Conservation (phyloP, 2,329 filamentous ascomycete genomes). For the Botrytis byssoidea region DNA sequence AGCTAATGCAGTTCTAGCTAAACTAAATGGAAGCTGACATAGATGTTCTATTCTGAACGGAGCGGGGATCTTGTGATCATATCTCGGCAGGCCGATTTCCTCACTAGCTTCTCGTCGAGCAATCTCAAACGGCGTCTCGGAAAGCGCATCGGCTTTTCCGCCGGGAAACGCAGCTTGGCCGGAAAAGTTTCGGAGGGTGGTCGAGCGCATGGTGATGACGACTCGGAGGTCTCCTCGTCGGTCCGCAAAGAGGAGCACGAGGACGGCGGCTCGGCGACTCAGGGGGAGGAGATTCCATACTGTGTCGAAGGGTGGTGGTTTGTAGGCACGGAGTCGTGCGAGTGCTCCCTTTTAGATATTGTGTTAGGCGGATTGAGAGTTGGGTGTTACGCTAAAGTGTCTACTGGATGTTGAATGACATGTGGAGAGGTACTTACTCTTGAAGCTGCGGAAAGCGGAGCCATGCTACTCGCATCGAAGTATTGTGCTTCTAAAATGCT, state of each 20-base stretch:
- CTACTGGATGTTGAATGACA: neutral
- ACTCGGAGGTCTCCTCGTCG: conserved; percentile 72
- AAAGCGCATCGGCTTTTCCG: conserved; percentile 62
- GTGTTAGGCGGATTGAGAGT: neutral
- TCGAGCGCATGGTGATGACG: conserved; percentile 67
- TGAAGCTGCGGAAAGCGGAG: conserved; percentile 36
- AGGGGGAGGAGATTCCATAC: conserved; percentile 61
- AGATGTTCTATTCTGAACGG: conserved; percentile 86
- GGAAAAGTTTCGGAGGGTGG: conserved; percentile 65
- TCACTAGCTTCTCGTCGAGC: conserved; percentile 88
- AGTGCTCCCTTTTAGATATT: conserved; percentile 41
- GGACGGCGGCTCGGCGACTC: conserved; percentile 75
- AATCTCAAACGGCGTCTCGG: conserved; percentile 70
- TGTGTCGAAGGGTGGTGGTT: conserved; percentile 56
- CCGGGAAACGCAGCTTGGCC: conserved; percentile 86
- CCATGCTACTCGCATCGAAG: conserved; percentile 39
- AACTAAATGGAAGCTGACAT: conserved; percentile 74
- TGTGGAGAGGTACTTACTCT: conserved; percentile 28
- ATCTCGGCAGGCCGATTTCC: conserved; percentile 83
- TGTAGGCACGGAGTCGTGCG: conserved; percentile 59
- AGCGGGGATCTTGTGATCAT: conserved; percentile 64
- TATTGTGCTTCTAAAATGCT: conserved; percentile 37
- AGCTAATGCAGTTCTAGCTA: conserved; percentile 70
- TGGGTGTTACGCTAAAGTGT: neutral
- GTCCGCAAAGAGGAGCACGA: conserved; percentile 87